A percentile compares a stretch with the other conserved stretches of the same genome.
phyloP scores from a whole-genome alignment of 2,329 filamentous ascomycete species.

The Cyphellophora attinorum region DNA sequence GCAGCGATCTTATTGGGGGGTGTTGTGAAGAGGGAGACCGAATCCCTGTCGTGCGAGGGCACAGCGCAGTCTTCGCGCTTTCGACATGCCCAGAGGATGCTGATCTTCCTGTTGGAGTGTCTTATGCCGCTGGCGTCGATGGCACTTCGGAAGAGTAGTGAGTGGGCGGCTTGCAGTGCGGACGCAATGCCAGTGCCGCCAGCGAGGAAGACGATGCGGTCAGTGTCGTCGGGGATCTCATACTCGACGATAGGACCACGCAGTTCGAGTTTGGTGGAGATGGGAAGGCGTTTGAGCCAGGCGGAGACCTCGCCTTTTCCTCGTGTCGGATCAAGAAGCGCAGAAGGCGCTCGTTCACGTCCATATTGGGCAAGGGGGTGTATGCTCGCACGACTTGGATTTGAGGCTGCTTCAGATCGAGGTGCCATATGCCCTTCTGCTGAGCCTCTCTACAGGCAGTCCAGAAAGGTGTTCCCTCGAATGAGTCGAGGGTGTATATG shows the following conservation, averaged over 20 bases:
- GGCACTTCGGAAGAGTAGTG: constrained; percentile 39
- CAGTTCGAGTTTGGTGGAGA: constrained; percentile 59
- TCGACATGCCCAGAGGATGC: constrained; percentile 76
- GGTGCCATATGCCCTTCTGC: constrained; percentile 62
- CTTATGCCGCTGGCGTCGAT: constrained; percentile 13
- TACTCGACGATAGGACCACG: constrained; percentile 71
- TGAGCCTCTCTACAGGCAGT: no score
- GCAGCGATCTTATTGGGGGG: constrained; percentile 10
- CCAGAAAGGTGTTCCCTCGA: no score
- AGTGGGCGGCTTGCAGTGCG: constrained; percentile 68
- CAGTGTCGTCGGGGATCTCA: constrained; percentile 43
- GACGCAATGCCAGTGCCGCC: constrained; percentile 90
- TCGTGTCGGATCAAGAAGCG: constrained; percentile 73
- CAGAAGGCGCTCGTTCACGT: constrained; percentile 36
- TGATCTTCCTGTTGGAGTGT: constrained; percentile 39
- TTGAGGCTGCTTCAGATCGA: constrained; percentile 90
- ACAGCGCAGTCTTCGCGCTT: constrained; percentile 55
- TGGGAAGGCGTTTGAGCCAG: constrained; percentile 59
- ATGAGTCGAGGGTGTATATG: no score
- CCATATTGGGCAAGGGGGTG: constrained; percentile 61
- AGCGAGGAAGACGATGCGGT: constrained; percentile 69
- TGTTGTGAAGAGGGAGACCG: constrained; percentile 16
- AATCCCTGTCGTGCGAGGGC: constrained; percentile 41
- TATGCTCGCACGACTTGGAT: constrained; percentile 87
- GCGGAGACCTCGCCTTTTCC: constrained; percentile 74